Percentiles rank a stretch among this genome's conserved stretches.
These are phyloP conservation scores for Botryotinia convoluta DNA, from an alignment of 2,329 filamentous ascomycete genomes.

Conservation along the genomic window DNA sequence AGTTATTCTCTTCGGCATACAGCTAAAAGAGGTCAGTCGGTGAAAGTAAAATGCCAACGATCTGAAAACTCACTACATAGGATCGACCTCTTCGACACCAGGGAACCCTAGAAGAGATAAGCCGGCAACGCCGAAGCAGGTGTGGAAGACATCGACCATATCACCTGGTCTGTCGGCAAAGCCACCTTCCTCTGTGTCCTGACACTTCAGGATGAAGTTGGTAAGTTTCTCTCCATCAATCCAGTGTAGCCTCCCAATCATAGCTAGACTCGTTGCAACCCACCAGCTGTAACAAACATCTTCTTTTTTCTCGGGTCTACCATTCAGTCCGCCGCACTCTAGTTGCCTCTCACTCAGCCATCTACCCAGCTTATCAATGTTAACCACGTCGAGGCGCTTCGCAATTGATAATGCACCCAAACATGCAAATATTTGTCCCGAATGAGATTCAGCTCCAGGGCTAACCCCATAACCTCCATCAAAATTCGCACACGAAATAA, in stretches of 20 bases:
- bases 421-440: conserved; percentile 94
- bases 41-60: not conserved
- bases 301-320: conserved; percentile 89
- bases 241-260: conserved; percentile 87
- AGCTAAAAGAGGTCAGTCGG: conserved; percentile 44
- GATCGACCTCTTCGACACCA: conserved; percentile 76
- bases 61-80: conserved; percentile 65
- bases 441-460: conserved; percentile 90
- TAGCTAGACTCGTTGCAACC: conserved; percentile 88
- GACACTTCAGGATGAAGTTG: conserved; percentile 80
- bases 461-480: conserved; percentile 90
- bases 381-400: conserved; percentile 74
- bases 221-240: conserved; percentile 80
- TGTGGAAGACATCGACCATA: conserved; percentile 98
- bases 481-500: conserved; percentile 83
- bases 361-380: conserved; percentile 75
- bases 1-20: conserved; percentile 68
- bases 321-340: conserved; percentile 84
- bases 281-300: conserved; percentile 99
- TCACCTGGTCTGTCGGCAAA: conserved; percentile 88
- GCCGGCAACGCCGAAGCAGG: conserved; percentile 82
- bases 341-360: conserved; percentile 95
- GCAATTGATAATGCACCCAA: conserved; percentile 84
- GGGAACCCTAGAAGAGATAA: conserved; percentile 79
- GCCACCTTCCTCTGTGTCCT: conserved; percentile 81